Evolutionary conservation across 176 grass and related monocot species (phyloP), one percentile per base, ranked within the genome.

Genomic region (Cenchrus americanus): DNA sequence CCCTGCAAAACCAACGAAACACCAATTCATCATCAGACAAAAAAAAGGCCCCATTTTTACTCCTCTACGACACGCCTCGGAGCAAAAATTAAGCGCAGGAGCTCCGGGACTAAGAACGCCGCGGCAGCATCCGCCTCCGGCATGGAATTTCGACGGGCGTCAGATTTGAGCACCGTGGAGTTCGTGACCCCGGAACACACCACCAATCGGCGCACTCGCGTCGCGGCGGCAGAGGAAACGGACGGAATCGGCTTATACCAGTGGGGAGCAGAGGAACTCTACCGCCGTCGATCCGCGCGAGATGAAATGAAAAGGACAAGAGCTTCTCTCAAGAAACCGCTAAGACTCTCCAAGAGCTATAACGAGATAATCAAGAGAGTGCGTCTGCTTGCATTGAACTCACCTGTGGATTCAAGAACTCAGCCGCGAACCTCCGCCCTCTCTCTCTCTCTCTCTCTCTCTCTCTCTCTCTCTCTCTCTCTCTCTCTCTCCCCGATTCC

Each of bases 321-420:
- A 63, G 24, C 23, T 14, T 10, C 52, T 63, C 12, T 9, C 70
- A 73, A 73, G 70, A 52, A 52, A 27, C 3, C 7, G 10, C 19
- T 19, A 26, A 13, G 24, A 51, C 9, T 62, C 34, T 37, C 34
- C 34, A 37, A 37, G 9, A 24, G 37, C 5, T 9, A 57, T 9
- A 57, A 53, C 42, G 43, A 66, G 67, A 40, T 5, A 0, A 71
- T 27, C 26, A 71, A 71, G 69, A 52, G 51, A 24, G 23, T 0
- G 11, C 14, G 50, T 11, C 5, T 22, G 46, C 77, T 71, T 17
- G 53, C 46, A 69, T 46, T 76, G 5, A 89, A 81, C 81, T 69
- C 5, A 88, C 87, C 87, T 84, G 50, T 84, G 50, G 61, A 80
- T 80, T 5, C 40, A 79, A 74, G 75, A 88, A 24, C 58, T 24